Evolutionary conservation across 768 basidiomycete species (phyloP).

Genomic region (Suillus decipiens): DNA sequence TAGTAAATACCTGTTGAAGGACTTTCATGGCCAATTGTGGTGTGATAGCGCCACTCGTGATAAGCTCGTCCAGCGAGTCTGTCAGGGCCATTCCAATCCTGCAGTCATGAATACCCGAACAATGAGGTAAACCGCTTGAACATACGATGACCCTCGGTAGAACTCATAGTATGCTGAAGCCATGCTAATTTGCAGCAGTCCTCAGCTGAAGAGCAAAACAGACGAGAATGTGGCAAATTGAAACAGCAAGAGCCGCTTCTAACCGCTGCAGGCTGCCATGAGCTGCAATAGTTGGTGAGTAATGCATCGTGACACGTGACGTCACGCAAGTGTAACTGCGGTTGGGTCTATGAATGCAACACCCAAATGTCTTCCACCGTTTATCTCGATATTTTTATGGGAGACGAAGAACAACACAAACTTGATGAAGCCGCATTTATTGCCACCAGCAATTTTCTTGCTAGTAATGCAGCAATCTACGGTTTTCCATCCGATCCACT

Average conservation of each 20-base stretch:
- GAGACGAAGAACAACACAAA: conserved; percentile 33
- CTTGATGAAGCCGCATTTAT: conserved; percentile 32
- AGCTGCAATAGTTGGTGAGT: conserved; percentile 7
- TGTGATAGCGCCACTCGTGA: conserved; percentile 94
- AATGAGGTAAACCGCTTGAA: conserved; percentile 20
- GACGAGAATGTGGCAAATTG: conserved; percentile 1
- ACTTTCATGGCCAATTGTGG: conserved; percentile 99
- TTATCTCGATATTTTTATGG: conserved; percentile 46
- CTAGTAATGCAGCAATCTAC: conserved; percentile 42
- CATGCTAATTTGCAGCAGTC: conserved; percentile 43
- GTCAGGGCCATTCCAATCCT: conserved; percentile 98
- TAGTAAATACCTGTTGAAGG: conserved; percentile 77
- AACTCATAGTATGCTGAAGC: conserved; percentile 90
- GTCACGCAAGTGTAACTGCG: conserved; percentile 16
- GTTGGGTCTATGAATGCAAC: conserved; percentile 1
- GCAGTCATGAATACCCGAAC: conserved; percentile 10
- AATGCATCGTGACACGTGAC: conserved; percentile 24
- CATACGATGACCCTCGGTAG: conserved; percentile 89
- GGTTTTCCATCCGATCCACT: conserved; percentile 40
- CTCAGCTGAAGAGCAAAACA: conserved; percentile 12
- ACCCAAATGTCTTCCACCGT: conserved; percentile 11
- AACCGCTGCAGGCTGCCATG: conserved; percentile 1
- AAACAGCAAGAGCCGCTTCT: conserved; percentile 10
- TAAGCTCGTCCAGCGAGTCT: conserved; percentile 97
- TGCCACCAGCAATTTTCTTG: conserved; percentile 34